A percentile compares a stretch with the other conserved stretches of the same genome.
These are phyloP conservation scores for Trametes cingulata DNA, from an alignment of 768 basidiomycete species.

Conservation along the genomic window DNA sequence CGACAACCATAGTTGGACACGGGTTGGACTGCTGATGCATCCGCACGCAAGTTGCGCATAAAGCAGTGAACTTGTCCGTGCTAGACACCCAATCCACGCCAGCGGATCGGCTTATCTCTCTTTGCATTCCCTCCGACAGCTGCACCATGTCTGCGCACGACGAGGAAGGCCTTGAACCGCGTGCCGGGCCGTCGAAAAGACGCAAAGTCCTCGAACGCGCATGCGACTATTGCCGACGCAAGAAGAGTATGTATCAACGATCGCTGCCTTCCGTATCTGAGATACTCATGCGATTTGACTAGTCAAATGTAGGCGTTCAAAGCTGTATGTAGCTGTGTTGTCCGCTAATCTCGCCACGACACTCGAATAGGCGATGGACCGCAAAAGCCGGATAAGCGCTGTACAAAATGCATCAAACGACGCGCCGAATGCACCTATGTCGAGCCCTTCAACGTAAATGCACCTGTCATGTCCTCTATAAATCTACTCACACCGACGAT, in stretches of 20 bases:
- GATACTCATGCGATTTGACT: neutral
- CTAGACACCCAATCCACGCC: no score
- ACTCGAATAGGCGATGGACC: slow-evolving; percentile 62
- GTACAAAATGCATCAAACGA: slow-evolving; percentile 61
- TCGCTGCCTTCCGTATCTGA: neutral
- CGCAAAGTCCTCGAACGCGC: slow-evolving; percentile 9
- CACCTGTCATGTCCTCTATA: neutral
- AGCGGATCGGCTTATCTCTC: no score
- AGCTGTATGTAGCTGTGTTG: no score
- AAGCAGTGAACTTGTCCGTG: no score
- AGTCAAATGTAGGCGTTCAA: slow-evolving; percentile 61
- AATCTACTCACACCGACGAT: neutral
- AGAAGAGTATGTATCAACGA: slow-evolving; percentile 5
- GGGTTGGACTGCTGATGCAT: no score
- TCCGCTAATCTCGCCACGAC: neutral
- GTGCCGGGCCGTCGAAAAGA: neutral
- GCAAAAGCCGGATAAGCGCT: slow-evolving; percentile 60
- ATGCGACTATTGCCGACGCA: slow-evolving; percentile 15
- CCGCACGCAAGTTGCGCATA: no score
- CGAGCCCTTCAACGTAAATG: slow-evolving; percentile 63
- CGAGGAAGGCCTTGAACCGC: neutral
- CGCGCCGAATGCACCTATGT: slow-evolving; percentile 66
- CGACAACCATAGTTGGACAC: no score
- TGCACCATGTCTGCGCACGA: neutral
- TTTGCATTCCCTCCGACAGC: no score